These are phyloP conservation scores for Phytophthora lateralis DNA, from an alignment of 352 stramenopile species.

Conservation along the genomic window DNA sequence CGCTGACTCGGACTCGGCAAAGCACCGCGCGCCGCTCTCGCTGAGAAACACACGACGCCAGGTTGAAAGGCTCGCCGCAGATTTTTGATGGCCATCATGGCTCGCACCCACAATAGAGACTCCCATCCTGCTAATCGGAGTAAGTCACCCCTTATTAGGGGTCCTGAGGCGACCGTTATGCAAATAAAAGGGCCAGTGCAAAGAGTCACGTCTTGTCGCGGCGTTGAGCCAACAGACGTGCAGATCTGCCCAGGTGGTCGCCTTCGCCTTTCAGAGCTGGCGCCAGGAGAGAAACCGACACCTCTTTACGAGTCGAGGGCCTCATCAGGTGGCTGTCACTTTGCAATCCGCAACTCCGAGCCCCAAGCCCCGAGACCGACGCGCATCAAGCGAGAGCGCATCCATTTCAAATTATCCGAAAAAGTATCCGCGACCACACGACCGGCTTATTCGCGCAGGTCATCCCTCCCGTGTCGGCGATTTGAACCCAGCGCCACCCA, in stretches of 20 bases:
- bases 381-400: conserved; percentile 90
- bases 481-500: conserved; percentile 16
- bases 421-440: conserved; percentile 39
- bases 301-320: conserved; percentile 90
- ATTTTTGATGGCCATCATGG: conserved; percentile 35
- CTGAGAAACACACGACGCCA: conserved; percentile 23
- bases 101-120: not conserved
- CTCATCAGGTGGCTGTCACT: conserved; percentile 87
- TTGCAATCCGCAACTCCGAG: conserved; percentile 29
- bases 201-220: conserved; percentile 23
- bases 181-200: conserved; percentile 21
- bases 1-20: conserved; percentile 18
- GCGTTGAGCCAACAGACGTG: conserved; percentile 41
- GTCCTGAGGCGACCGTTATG: conserved; percentile 16
- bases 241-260: conserved; percentile 42
- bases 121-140: not conserved
- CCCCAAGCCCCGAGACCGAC: conserved; percentile 35
- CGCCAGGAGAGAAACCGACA: conserved; percentile 33
- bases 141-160: not conserved
- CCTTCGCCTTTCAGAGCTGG: conserved; percentile 39
- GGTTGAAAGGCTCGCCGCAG: conserved; percentile 10
- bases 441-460: conserved; percentile 19
- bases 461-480: conserved; percentile 24
- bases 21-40: conserved; percentile 11
- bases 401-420: conserved; percentile 28